These are phyloP conservation scores for Chrysoporthe puriensis DNA, from an alignment of 2,329 filamentous ascomycete species.

Conservation along the genomic window DNA sequence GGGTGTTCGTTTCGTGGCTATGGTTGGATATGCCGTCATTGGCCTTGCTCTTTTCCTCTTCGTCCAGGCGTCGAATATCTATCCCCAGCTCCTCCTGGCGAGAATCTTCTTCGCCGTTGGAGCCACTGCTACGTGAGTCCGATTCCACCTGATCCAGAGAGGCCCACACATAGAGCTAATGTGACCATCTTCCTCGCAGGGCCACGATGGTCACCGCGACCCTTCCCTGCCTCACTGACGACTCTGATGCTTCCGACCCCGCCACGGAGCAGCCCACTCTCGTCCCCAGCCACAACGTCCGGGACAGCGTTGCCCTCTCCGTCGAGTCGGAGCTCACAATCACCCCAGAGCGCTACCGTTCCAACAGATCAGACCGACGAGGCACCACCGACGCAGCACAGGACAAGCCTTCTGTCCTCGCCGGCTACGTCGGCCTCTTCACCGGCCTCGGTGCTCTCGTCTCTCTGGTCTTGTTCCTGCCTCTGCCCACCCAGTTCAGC, in stretches of 20 bases:
- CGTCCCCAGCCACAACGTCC: constrained; percentile 40
- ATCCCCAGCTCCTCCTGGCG: constrained; percentile 84
- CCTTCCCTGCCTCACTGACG: constrained; percentile 71
- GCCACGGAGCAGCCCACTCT: constrained; percentile 38
- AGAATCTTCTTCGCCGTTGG: constrained; percentile 88
- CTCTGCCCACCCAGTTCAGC: constrained; percentile 79
- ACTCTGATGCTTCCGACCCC: constrained; percentile 38
- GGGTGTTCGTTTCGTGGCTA: constrained; percentile 73
- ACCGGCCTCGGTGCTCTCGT: constrained; percentile 91
- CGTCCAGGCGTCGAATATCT: constrained; percentile 84
- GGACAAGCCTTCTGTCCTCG: constrained; percentile 65
- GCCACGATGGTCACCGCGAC: constrained; percentile 98
- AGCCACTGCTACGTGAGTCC: constrained; percentile 77
- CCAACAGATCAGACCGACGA: constrained; percentile 30
- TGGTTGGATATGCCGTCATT: constrained; percentile 81
- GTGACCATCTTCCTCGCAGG: constrained; percentile 38
- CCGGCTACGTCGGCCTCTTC: constrained; percentile 88
- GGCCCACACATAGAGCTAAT: constrained; percentile 8
- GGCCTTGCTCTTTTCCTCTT: constrained; percentile 77
- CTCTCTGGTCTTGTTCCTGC: constrained; percentile 80
- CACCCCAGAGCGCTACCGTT: constrained; percentile 64
- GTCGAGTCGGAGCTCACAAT: constrained; percentile 77
- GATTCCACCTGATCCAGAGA: neutral
- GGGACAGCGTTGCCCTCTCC: constrained; percentile 67
- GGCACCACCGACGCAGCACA: constrained; percentile 31